Percentiles rank a stretch among this genome's conserved stretches.
Conservation (phyloP, 2,329 filamentous ascomycete species). For the Sporothrix dimorphospora region DNA sequence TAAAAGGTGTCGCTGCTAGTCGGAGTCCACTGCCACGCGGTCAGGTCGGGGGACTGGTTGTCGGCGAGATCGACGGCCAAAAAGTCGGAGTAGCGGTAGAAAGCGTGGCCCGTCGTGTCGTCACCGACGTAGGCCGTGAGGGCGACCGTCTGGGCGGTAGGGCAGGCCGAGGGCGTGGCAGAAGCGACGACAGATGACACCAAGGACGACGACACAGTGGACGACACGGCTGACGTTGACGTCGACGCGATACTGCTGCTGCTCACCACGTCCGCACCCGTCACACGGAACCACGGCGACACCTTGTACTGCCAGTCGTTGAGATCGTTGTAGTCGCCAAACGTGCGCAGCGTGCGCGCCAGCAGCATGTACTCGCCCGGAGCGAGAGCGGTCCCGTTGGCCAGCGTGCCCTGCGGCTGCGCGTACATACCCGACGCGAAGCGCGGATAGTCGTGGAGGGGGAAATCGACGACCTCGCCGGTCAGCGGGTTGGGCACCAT, state of each 20-base stretch:
- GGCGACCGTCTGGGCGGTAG: background rate
- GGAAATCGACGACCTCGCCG: constrained; percentile 15
- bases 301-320: constrained; percentile 34
- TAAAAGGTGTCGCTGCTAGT: background rate
- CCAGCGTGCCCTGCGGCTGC: constrained; percentile 22
- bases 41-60: background rate
- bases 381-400: constrained; percentile 30
- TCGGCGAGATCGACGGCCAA: constrained; percentile 30
- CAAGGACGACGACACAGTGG: too few species aligned
- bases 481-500: background rate
- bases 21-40: background rate
- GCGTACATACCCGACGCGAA: background rate
- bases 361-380: constrained; percentile 34
- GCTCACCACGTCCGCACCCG: background rate
- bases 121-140: constrained; percentile 28
- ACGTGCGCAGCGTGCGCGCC: constrained; percentile 33
- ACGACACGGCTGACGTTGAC: background rate
- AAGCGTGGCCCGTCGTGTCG: constrained; percentile 13
- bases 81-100: constrained; percentile 33
- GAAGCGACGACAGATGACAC: background rate
- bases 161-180: background rate
- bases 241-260: background rate
- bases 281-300: constrained; percentile 33
- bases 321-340: constrained; percentile 32
- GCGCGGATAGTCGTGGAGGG: constrained; percentile 19